A percentile compares a stretch with the other conserved stretches of the same genome.
phyloP scores from a whole-genome alignment of 371 early-diverging fungal genomes.

The Rhizopus stolonifer region DNA sequence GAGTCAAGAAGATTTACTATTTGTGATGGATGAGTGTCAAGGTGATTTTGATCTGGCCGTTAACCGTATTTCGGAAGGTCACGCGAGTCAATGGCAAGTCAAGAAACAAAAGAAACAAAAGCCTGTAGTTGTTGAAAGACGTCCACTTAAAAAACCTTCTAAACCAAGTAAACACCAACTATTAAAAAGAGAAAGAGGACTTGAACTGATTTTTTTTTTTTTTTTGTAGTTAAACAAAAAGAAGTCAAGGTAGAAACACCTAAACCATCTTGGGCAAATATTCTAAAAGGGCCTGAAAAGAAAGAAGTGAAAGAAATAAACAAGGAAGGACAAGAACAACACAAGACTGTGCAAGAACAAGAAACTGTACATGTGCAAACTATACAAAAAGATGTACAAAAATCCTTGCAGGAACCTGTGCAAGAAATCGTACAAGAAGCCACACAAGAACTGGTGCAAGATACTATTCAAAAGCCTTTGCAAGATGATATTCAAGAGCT shows the following conservation, averaged over 20 bases:
- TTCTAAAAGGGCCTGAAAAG: constrained; percentile 17
- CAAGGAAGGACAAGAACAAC: neutral
- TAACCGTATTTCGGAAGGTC: constrained; percentile 25
- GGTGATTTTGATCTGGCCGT: constrained; percentile 28
- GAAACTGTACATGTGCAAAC: neutral
- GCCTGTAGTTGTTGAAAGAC: neutral
- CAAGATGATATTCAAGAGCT: neutral
- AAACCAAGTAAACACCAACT: neutral
- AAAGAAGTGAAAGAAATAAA: neutral
- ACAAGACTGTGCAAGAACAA: neutral
- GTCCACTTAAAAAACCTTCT: neutral
- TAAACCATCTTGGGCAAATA: constrained; percentile 35
- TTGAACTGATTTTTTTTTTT: neutral
- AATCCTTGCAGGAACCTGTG: neutral
- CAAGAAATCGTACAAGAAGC: too few relatives aligned
- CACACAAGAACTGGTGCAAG: too few relatives aligned
- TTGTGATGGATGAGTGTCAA: constrained; percentile 30
- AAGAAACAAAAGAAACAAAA: constrained; percentile 23
- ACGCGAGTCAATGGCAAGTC: constrained; percentile 31
- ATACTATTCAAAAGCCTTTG: too few relatives aligned
- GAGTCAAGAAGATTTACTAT: constrained; percentile 28
- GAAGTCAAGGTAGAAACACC: neutral
- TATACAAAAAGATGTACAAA: neutral
- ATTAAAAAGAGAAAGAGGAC: too few relatives aligned
- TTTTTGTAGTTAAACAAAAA: neutral